Conservation (phyloP, 1,284 basidiomycete genomes). For the Bothia castanella region DNA sequence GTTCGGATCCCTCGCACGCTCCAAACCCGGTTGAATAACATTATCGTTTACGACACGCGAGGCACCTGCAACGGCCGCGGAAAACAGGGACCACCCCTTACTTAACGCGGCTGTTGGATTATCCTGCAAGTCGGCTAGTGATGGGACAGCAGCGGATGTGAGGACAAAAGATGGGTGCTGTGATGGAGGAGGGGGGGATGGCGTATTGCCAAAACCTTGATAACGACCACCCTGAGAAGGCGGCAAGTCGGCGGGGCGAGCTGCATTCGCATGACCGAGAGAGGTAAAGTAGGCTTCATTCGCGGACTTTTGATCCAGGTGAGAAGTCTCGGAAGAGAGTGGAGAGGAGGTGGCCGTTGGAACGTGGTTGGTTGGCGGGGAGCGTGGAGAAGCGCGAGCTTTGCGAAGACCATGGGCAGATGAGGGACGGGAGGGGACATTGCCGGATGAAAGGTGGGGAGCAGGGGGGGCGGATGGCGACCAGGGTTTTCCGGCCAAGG, state of each 20-base stretch:
- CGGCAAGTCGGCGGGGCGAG: constrained; percentile 65
- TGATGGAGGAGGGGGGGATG: constrained; percentile 47
- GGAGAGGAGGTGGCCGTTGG: too few species aligned
- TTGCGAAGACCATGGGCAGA: constrained; percentile 74
- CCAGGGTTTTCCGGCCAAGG: constrained; percentile 69
- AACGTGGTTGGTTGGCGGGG: constrained; percentile 33
- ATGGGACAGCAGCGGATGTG: constrained; percentile 69
- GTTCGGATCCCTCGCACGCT: constrained; percentile 69
- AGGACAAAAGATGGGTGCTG: constrained; percentile 59
- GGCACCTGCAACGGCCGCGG: constrained; percentile 69
- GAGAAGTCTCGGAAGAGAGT: constrained; percentile 41
- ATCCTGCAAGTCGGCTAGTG: constrained; percentile 70
- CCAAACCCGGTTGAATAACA: constrained; percentile 79
- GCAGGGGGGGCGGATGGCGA: constrained; percentile 62
- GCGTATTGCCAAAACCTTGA: constrained; percentile 78
- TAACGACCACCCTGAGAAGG: constrained; percentile 85
- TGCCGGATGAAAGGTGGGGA: constrained; percentile 30
- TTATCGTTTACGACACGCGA: constrained; percentile 71
- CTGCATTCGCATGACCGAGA: constrained; percentile 70
- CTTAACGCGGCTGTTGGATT: constrained; percentile 73
- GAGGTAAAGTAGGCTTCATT: constrained; percentile 76
- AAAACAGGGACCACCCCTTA: constrained; percentile 84
- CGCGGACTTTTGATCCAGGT: constrained; percentile 56
- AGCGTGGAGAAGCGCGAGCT: constrained; percentile 62
- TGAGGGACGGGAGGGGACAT: constrained; percentile 50